Conservation (phyloP, 2,329 filamentous ascomycete species). For the Elsinoe batatas region DNA sequence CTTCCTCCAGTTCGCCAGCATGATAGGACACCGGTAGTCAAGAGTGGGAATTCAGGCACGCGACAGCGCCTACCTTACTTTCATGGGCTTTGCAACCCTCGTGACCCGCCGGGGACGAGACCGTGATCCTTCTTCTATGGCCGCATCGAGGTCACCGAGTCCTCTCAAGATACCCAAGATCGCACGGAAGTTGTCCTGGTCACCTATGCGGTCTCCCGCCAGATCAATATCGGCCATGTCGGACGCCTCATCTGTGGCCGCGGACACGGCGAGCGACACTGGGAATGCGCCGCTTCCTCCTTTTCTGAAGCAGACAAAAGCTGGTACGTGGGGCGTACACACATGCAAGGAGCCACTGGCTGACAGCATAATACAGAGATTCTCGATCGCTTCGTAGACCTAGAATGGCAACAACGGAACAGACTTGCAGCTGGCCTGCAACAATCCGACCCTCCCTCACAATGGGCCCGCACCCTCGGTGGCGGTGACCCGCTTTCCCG, state of each 20-base stretch:
- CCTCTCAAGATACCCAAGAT: slow-evolving; percentile 13
- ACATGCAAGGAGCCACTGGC: background rate
- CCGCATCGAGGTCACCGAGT: slow-evolving; percentile 9
- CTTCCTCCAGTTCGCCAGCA: background rate
- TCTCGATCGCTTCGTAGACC: slow-evolving; percentile 49
- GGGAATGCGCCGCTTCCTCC: slow-evolving; percentile 33
- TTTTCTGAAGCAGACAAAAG: slow-evolving; percentile 42
- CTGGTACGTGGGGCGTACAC: slow-evolving; percentile 33
- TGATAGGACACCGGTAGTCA: slow-evolving; percentile 5
- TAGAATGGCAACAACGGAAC: slow-evolving; percentile 51
- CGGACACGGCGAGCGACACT: slow-evolving; percentile 14
- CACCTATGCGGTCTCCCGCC: slow-evolving; percentile 10
- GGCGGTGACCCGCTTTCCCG: slow-evolving; percentile 48
- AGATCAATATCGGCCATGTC: background rate
- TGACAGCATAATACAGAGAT: slow-evolving; percentile 37
- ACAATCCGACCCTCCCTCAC: slow-evolving; percentile 36
- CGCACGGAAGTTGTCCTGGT: slow-evolving; percentile 8
- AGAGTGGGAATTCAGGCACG: slow-evolving; percentile 4
- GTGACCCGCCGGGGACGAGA: slow-evolving; percentile 10
- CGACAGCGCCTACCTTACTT: slow-evolving; percentile 8
- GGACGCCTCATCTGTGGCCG: slow-evolving; percentile 14
- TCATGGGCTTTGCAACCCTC: slow-evolving; percentile 10
- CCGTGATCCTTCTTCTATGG: slow-evolving; percentile 7
- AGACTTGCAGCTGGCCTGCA: slow-evolving; percentile 41
- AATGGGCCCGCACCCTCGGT: slow-evolving; percentile 46